Evolutionary conservation across 805 yeast genomes (phyloP), one percentile per base, ranked within the genome.

Genomic region (Metschnikowia orientalis): DNA sequence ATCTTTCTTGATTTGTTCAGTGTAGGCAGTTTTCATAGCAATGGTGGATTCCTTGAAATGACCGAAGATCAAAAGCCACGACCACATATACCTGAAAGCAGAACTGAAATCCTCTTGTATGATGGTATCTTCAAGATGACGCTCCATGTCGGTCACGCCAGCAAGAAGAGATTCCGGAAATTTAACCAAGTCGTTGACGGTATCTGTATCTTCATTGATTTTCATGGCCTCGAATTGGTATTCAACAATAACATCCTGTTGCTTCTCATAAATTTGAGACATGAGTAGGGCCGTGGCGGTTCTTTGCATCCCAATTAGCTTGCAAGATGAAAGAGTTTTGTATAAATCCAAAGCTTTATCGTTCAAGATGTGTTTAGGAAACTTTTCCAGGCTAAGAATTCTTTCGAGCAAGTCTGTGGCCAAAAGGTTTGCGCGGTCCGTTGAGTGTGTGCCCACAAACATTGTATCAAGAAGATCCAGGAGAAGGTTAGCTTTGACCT

Each of bases 21-120:
- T 70, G 46, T 81, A 83, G 26, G 68, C 63, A 28, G 73, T 69
- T 36, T 88, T 69, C 43, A 87, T 67, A 24, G 74, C 71, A 43
- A 75, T 77, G 1, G 92, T 75, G 5, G 82, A 71, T 37, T 77
- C 75, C 32, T 71, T 67, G 51, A 87, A 82, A 53, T 77, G 77
- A 18, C 59, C 61, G 41, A 83, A 67, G 0, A 83, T 54, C 34
- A 85, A 60, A 40, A 59, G 61, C 94, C 95, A 88, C 35, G 76
- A 61, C 79, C 84, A 80, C 20, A 81, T 44, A 49, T 73, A 81
- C 13, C 54, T 61, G 18, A 68, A 49, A 27, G 67, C 45, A 2
- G 14, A 38, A 11, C 31, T 20, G 6, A 27, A 28, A 6, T 42
- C 25, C 4, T 38, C 50, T 4, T 20, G 35, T 18, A 28, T 37